Evolutionary conservation across 2,329 filamentous ascomycete genomes (phyloP), one percentile per base, ranked within the genome.

Genomic region (Aplosporella prunicola): DNA sequence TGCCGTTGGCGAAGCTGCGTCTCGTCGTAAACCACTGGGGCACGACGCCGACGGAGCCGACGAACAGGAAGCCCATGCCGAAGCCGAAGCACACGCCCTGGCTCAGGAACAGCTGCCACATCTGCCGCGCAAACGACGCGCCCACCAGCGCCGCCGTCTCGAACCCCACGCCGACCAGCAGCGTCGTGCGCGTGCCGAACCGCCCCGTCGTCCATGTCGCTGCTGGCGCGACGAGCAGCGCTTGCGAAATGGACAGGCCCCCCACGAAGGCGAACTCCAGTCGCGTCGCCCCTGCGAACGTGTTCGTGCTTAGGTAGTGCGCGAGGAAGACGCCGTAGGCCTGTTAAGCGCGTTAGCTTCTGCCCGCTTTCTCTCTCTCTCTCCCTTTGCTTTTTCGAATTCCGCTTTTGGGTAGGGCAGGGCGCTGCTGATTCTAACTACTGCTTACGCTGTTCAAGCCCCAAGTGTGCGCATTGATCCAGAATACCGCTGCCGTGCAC

Each of bases 251-350:
- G 20, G 75, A 80, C 0, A 84, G 63, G 0, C 78, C 78, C 18
- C 83, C 83, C n/a, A 89, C 70, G 52, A 89, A 87, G 26, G 83
- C 83, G 56, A 80, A 88, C 5, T 78, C 69, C 2, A 88, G 68
- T 2, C 72, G 61, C 0, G 73, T 76, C 2, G 80, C 72, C 10
- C 72, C 74, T 0, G 75, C 70, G 45, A 82, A 86, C 15, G 69
- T 66, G 35, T 76, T 63, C 32, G 71, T 71, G 13, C 68, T 63
- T 39, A 89, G 71, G 62, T 89, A 91, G 50, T 86, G 72, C 11
- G 85, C 79, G 10, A 89, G 74, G 45, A 81, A 85, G 40, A 86
- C 78, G 54, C 82, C 83, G 63, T 72, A 82, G 2, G 72, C 69
- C 39, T 72, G 76, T 53, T 85, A 13, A 13, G 13, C 8, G 27